Base-by-base conservation (phyloP, 106 monocot genomes). In the Alisma plantagoaquatica region DNA sequence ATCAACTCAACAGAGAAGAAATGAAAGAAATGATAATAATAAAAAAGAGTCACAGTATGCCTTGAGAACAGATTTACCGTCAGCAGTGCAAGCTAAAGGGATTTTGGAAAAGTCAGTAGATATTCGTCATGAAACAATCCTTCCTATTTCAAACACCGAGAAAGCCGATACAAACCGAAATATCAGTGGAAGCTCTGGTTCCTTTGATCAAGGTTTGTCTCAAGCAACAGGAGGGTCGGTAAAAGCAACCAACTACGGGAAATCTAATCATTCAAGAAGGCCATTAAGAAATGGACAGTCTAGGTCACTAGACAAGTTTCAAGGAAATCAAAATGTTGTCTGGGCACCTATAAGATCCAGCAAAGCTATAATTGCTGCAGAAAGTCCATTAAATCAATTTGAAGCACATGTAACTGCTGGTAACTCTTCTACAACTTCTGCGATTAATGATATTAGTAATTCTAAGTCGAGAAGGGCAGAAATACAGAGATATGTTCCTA, bases 401-500 rank as follows among this genome's bases (percentile, higher is more conserved):
- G 62, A 69, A 47, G 25, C 88, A 59, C 72, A 80, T 64, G 66
- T 73, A 2, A 59, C 77, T 2, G 77, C 70, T 62, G 76, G 84
- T 43, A 54, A 29, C 41, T 44, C 11, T 29, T 31, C 23, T 38
- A 59, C 47, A 41, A 20, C 70, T 49, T 68, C 23, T 61, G 65
- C 20, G 6, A 32, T 56, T 57, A 67, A 80, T 55, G 15, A 41
- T 19, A 70, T 55, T 12, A 78, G 38, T 62, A 62, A 67, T 21
- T 23, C 44, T 12, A 98, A 74, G 70, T 59, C 66, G 57, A 84
- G 74, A 56, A 89, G 84, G 61, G 81, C 96, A 53, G 96, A 98
- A 62, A 82, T 98, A 53, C 89, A 98, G 64, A 85, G 96, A 18
- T 98, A 98, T 72, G 74, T 85, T 53, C 89, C 96, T 20, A 98